Evolutionary conservation across 345 rosid genomes (phyloP).

Genomic region (Eutrema heterophyllum): DNA sequence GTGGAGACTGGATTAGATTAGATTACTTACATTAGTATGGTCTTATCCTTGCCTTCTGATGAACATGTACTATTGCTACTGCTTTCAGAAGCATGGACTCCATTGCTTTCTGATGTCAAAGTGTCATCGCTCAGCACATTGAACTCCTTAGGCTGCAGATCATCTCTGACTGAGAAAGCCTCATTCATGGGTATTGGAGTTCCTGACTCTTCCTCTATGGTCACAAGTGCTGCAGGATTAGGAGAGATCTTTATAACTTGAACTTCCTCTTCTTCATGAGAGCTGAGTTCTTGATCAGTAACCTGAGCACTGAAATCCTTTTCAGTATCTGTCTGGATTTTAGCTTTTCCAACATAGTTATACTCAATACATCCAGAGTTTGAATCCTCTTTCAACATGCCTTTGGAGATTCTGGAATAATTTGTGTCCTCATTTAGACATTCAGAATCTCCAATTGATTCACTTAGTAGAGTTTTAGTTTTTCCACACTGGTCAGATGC

Average conservation of each 20-base stretch:
- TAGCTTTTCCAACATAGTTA: slow-evolving; percentile 18
- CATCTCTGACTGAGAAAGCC: slow-evolving; percentile 20
- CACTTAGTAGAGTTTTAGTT: slow-evolving; percentile 6
- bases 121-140: slow-evolving; percentile 10
- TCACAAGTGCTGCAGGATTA: slow-evolving; percentile 7
- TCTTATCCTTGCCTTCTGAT: slow-evolving; percentile 32
- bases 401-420: slow-evolving; percentile 7
- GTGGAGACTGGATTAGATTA: slow-evolving; percentile 12
- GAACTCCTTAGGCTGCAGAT: slow-evolving; percentile 22
- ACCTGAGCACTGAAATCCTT: slow-evolving; percentile 25
- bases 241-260: slow-evolving; percentile 18
- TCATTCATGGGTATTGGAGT: slow-evolving; percentile 14
- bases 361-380: background rate
- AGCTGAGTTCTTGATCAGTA: slow-evolving; percentile 20
- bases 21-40: slow-evolving; percentile 37
- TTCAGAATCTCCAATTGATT: slow-evolving; percentile 14
- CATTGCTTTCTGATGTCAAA: slow-evolving; percentile 29
- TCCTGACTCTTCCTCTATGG: slow-evolving; percentile 23
- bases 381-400: slow-evolving; percentile 3
- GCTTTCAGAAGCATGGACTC: slow-evolving; percentile 14
- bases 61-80: slow-evolving; percentile 3
- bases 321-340: slow-evolving; percentile 11
- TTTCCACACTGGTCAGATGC: slow-evolving; percentile 12
- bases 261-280: slow-evolving; percentile 19
- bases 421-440: slow-evolving; percentile 12